These are phyloP conservation scores for Phytophthora uliginosa DNA, from an alignment of 352 stramenopile genomes.

Conservation along the genomic window DNA sequence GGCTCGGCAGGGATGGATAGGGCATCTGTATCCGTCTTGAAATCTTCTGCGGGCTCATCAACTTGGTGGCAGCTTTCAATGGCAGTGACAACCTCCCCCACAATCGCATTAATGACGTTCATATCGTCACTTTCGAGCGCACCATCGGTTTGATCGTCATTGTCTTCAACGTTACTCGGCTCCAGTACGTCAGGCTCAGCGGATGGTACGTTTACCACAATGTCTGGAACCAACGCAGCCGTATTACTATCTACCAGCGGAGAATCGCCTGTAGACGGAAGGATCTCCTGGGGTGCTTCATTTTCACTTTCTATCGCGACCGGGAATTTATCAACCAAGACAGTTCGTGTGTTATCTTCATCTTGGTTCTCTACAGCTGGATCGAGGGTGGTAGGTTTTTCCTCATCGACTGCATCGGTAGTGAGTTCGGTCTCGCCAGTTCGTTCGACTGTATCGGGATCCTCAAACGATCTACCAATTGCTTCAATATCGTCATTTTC, in stretches of 20 bases:
- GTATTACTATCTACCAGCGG: neutral
- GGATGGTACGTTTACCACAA: neutral
- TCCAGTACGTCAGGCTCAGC: neutral
- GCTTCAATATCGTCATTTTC: neutral
- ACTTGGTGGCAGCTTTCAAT: conserved; percentile 16
- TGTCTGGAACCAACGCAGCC: neutral
- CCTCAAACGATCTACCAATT: neutral
- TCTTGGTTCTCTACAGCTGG: neutral
- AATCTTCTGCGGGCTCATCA: neutral
- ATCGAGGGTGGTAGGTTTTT: neutral
- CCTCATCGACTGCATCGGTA: conserved; percentile 1
- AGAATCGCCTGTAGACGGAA: neutral
- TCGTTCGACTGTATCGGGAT: neutral
- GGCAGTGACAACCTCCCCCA: conserved; percentile 10
- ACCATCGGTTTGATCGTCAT: neutral
- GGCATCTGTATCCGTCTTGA: neutral
- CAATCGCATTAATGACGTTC: neutral
- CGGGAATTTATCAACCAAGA: neutral
- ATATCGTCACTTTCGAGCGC: neutral
- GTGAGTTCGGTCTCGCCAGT: neutral
- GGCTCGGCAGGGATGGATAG: neutral
- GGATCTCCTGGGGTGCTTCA: neutral
- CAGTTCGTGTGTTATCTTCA: neutral
- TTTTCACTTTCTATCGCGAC: neutral
- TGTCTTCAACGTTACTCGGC: neutral